Percentiles rank a stretch among this genome's conserved stretches.
phyloP scores from a whole-genome alignment of 1,284 basidiomycete species.

The Leccinum subfulvum region DNA sequence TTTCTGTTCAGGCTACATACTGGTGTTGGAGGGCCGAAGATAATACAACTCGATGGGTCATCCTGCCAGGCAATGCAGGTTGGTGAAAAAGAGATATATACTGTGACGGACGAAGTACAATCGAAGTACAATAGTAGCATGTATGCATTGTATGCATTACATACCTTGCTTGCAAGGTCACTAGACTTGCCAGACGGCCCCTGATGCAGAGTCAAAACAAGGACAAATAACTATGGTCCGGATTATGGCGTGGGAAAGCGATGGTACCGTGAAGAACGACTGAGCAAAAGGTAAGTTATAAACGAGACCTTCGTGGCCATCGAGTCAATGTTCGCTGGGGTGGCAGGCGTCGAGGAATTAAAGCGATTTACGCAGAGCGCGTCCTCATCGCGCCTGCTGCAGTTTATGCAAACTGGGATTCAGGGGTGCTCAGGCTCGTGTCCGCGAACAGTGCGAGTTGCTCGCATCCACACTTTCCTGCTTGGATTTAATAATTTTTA shows the following conservation, averaged over 20 bases:
- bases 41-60: background rate
- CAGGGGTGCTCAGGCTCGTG: conserved; percentile 45
- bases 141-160: too few relatives aligned
- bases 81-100: background rate
- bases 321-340: conserved; percentile 36
- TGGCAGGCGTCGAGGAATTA: conserved; percentile 7
- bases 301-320: conserved; percentile 26
- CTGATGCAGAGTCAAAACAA: too few relatives aligned
- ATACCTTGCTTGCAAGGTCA: too few relatives aligned
- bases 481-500: conserved; percentile 33
- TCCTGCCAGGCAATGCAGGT: background rate
- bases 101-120: too few relatives aligned
- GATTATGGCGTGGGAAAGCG: too few relatives aligned
- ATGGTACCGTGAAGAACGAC: too few relatives aligned
- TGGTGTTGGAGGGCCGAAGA: too few relatives aligned
- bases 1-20: background rate
- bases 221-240: too few relatives aligned
- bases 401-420: conserved; percentile 61
- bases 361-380: conserved; percentile 29
- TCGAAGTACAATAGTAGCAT: too few relatives aligned
- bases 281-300: too few relatives aligned
- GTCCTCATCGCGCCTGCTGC: conserved; percentile 62
- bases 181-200: too few relatives aligned
- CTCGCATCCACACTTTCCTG: conserved; percentile 50
- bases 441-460: conserved; percentile 45